Conservation (phyloP, 306 rosid genomes). For the Castanea crenata region DNA sequence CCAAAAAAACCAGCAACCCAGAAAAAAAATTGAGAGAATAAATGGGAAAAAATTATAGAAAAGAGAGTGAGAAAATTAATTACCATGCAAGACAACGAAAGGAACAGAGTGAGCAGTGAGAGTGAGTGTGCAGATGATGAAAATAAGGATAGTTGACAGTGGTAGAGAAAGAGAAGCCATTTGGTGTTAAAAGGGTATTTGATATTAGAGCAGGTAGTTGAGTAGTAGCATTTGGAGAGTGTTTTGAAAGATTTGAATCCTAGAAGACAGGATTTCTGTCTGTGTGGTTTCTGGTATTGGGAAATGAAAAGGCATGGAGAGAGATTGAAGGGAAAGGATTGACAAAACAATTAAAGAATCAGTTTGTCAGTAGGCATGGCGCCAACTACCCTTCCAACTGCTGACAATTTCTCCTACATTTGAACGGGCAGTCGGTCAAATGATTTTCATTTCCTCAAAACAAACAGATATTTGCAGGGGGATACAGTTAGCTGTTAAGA, state of each 20-base stretch:
- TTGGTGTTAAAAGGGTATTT: neutral
- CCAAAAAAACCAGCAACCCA: neutral
- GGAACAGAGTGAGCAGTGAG: slow-evolving; percentile 44
- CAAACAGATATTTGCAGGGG: neutral
- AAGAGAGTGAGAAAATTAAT: neutral
- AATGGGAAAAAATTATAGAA: neutral
- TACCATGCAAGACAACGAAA: slow-evolving; percentile 63
- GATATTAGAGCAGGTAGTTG: neutral
- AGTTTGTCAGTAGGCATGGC: neutral
- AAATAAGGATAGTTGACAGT: neutral
- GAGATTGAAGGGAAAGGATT: neutral
- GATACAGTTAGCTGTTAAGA: too few relatives aligned
- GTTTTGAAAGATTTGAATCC: slow-evolving; percentile 1
- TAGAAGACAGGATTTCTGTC: neutral
- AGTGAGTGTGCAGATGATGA: slow-evolving; percentile 23
- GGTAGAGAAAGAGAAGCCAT: slow-evolving; percentile 35
- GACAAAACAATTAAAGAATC: too few relatives aligned
- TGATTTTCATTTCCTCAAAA: neutral
- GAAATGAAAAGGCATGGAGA: neutral
- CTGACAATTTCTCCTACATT: neutral
- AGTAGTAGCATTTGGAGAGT: neutral
- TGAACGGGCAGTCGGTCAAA: neutral
- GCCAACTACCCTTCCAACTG: slow-evolving; percentile 6
- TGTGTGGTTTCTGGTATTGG: neutral
- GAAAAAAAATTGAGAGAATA: slow-evolving; percentile 4